phyloP scores from a whole-genome alignment of 2,329 filamentous ascomycete genomes.

The Talaromyces sp. region DNA sequence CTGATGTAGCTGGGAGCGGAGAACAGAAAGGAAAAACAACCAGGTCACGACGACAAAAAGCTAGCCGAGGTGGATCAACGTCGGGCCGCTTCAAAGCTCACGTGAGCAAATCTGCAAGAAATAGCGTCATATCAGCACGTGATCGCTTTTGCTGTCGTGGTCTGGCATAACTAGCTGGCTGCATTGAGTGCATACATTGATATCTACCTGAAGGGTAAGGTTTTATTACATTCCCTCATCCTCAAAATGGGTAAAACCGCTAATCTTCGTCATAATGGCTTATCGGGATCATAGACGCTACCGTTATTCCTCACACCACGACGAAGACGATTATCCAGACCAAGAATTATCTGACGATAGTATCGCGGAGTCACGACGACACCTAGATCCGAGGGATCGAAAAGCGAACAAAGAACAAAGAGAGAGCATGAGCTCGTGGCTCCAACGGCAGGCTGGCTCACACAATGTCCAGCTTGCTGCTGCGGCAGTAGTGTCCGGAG shows the following conservation, averaged over 20 bases:
- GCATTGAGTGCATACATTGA: neutral
- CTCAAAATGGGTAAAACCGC: slow-evolving; percentile 6
- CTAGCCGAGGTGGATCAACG: slow-evolving; percentile 18
- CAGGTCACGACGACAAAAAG: neutral
- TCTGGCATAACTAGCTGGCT: slow-evolving; percentile 7
- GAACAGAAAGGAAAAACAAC: neutral
- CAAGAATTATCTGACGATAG: slow-evolving; percentile 14
- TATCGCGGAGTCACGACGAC: neutral
- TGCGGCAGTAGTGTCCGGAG: slow-evolving; percentile 43
- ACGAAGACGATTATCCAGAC: slow-evolving; percentile 11
- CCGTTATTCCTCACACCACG: slow-evolving; percentile 2
- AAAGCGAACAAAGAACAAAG: neutral
- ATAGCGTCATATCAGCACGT: slow-evolving; percentile 15
- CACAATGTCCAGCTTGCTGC: slow-evolving; percentile 42
- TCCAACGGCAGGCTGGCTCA: slow-evolving; percentile 41
- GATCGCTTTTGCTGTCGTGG: slow-evolving; percentile 13
- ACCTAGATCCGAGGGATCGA: neutral
- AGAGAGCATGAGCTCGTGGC: slow-evolving; percentile 42
- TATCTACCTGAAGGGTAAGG: slow-evolving; percentile 1
- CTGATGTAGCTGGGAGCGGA: neutral
- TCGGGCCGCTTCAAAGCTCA: slow-evolving; percentile 6
- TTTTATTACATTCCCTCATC: neutral
- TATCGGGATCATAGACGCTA: slow-evolving; percentile 7
- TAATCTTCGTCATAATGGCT: slow-evolving; percentile 12
- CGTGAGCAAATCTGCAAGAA: slow-evolving; percentile 9